These are phyloP conservation scores for Rhododendron mucronatum DNA, from an alignment of 148 eudicot genomes.

Conservation along the genomic window DNA sequence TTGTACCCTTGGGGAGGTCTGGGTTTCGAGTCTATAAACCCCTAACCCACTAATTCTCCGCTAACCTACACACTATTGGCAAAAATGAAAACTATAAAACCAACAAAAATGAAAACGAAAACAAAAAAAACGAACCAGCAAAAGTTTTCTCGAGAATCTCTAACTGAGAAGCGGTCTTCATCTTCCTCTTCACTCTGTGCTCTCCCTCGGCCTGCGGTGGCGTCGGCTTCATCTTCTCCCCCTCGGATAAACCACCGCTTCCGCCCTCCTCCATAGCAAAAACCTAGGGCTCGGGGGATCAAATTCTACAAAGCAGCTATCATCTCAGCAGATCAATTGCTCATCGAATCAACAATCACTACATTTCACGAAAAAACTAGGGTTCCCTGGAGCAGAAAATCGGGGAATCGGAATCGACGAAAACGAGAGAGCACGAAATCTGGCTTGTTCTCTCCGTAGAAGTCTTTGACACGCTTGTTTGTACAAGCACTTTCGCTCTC, in stretches of 20 bases:
- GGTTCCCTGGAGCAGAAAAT: neutral
- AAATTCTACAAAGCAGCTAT: neutral
- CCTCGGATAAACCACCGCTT: constrained; percentile 42
- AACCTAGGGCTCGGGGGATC: neutral
- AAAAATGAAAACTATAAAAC: neutral
- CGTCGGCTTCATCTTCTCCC: constrained; percentile 41
- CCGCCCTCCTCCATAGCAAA: constrained; percentile 29
- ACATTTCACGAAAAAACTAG: neutral
- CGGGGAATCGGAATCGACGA: constrained; percentile 9
- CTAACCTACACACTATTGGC: neutral
- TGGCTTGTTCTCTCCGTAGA: constrained; percentile 14
- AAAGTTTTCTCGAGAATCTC: constrained; percentile 77
- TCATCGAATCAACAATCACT: neutral
- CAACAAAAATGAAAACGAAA: constrained; percentile 6
- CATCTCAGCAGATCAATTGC: neutral
- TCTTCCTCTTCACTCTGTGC: constrained; percentile 66
- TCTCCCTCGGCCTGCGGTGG: constrained; percentile 56
- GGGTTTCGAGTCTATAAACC: neutral
- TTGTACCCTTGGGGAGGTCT: neutral
- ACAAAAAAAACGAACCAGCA: constrained; percentile 38
- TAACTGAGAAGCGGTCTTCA: constrained; percentile 87
- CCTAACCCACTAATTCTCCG: neutral
- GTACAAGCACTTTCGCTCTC: constrained; percentile 15
- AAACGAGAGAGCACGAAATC: neutral
- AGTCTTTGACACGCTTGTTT: neutral